A percentile compares a stretch with the other conserved stretches of the same genome.
Conservation (phyloP, 306 rosid genomes). For the barrel medic (Medicago truncatula) region DNA sequence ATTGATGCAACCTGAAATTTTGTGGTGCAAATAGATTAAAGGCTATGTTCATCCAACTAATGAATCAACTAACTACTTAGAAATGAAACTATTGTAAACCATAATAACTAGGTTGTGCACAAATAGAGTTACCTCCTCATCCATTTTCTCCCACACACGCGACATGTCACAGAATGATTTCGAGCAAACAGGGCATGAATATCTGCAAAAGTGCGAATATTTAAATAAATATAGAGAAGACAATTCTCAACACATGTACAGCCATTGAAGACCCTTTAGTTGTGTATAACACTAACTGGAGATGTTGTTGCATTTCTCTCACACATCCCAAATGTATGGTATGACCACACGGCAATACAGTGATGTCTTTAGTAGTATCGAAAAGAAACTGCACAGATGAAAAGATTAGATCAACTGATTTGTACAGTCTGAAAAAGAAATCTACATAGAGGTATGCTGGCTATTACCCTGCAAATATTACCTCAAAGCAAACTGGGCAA, state of each 20-base stretch:
- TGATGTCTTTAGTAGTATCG: slow-evolving; percentile 66
- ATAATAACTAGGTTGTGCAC: background rate
- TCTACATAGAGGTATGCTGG: background rate
- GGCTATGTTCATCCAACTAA: slow-evolving; percentile 2
- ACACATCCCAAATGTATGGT: slow-evolving; percentile 76
- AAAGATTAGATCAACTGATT: background rate
- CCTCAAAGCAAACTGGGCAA: slow-evolving; percentile 55
- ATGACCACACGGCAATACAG: slow-evolving; percentile 81
- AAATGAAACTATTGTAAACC: slow-evolving; percentile 1
- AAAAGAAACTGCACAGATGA: slow-evolving; percentile 68
- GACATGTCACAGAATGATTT: slow-evolving; percentile 81
- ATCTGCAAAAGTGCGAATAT: slow-evolving; percentile 50
- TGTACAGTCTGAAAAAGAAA: background rate
- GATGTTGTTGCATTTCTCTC: slow-evolving; percentile 64
- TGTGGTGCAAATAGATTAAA: background rate
- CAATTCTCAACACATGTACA: slow-evolving; percentile 41
- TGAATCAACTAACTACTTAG: background rate
- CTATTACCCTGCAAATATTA: slow-evolving; percentile 10
- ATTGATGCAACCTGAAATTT: slow-evolving; percentile 45
- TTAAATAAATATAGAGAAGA: slow-evolving; percentile 5
- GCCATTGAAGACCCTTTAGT: slow-evolving; percentile 42
- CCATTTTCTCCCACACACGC: slow-evolving; percentile 66
- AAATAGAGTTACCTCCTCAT: slow-evolving; percentile 55
- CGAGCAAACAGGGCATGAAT: slow-evolving; percentile 82
- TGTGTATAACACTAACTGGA: slow-evolving; percentile 54